Conservation (phyloP, 73 alveolate species). For the Uronychia setigera region DNA sequence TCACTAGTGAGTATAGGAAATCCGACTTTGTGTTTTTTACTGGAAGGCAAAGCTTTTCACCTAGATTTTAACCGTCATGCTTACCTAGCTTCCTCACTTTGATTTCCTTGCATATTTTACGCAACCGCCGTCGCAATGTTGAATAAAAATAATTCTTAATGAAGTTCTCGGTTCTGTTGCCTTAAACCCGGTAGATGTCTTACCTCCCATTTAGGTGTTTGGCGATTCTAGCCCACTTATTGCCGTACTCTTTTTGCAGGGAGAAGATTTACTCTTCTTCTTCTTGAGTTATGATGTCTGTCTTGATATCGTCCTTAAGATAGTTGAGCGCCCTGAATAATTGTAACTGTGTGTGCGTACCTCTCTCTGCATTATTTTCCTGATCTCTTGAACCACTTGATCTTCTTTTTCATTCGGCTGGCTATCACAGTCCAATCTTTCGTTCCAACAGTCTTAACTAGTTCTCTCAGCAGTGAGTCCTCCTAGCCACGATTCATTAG, state of each 20-base stretch:
- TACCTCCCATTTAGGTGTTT: background rate
- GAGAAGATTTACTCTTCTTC: background rate
- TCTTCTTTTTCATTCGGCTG: background rate
- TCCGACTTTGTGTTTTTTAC: background rate
- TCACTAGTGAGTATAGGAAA: background rate
- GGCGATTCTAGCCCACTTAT: background rate
- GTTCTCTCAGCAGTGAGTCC: background rate
- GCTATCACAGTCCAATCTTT: background rate
- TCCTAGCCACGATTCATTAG: too few species aligned
- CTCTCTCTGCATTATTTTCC: background rate
- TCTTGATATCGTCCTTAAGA: background rate
- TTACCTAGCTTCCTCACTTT: background rate
- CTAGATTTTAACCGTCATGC: background rate
- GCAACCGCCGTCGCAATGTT: background rate
- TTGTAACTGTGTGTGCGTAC: background rate
- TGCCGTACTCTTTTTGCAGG: background rate
- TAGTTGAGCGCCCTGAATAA: background rate
- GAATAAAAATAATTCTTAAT: background rate
- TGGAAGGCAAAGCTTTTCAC: background rate
- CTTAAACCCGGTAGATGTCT: background rate
- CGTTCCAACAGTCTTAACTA: background rate
- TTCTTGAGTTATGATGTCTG: background rate
- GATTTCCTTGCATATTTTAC: background rate
- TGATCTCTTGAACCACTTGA: background rate
- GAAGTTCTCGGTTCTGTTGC: slow-evolving; percentile 1